Conservation (phyloP, 176 grass and related monocot species). For the Dactylis glomerata region DNA sequence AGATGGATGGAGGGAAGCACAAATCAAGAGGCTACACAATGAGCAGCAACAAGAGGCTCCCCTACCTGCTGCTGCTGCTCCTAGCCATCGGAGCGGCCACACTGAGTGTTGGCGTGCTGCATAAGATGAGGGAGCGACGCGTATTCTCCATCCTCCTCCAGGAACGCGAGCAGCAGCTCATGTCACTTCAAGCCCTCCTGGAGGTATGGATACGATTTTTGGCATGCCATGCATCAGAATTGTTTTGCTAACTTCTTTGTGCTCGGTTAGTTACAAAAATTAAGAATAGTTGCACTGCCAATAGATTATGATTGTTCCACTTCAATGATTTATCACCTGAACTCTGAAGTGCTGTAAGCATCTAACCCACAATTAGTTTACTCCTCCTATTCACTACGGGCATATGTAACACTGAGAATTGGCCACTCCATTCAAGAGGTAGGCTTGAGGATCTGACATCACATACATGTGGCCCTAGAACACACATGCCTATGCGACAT, state of each 20-base stretch:
- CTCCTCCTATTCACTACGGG: background rate
- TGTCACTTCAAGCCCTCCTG: slow-evolving; percentile 62
- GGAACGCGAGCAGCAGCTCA: slow-evolving; percentile 67
- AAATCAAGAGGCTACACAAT: slow-evolving; percentile 42
- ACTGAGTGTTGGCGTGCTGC: slow-evolving; percentile 65
- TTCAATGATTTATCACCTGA: background rate
- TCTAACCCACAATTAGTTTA: background rate
- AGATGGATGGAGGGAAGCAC: slow-evolving; percentile 39
- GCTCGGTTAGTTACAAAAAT: background rate
- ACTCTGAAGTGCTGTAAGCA: background rate
- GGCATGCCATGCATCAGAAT: background rate
- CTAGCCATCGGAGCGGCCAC: slow-evolving; percentile 53
- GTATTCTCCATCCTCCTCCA: slow-evolving; percentile 71
- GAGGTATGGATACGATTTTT: slow-evolving; percentile 46
- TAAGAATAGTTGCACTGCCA: background rate
- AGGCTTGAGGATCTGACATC: background rate
- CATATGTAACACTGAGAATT: background rate
- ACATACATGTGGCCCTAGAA: background rate
- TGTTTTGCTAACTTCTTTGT: background rate
- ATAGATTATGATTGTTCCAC: background rate
- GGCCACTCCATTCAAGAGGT: background rate
- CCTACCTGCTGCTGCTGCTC: slow-evolving; percentile 59
- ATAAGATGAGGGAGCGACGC: slow-evolving; percentile 84
- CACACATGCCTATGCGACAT: background rate
- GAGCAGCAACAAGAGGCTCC: slow-evolving; percentile 44